A percentile compares a stretch with the other conserved stretches of the same genome.
These are phyloP conservation scores for Brachypodium distachyon DNA, from an alignment of 202 grass and related monocot species.

Conservation along the genomic window DNA sequence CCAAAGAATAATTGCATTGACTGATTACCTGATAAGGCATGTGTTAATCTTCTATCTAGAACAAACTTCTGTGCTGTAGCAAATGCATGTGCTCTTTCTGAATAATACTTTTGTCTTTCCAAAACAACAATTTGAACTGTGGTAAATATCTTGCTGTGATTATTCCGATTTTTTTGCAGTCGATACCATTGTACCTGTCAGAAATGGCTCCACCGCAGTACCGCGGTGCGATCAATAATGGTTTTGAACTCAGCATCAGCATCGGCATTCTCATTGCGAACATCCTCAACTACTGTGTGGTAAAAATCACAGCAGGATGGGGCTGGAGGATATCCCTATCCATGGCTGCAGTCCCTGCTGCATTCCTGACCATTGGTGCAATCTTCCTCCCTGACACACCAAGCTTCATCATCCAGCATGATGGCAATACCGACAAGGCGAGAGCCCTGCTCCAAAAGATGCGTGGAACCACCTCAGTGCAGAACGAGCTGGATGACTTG, in stretches of 20 bases:
- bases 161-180: conserved; percentile 36
- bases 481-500: conserved; percentile 74
- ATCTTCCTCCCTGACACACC: conserved; percentile 81
- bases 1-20: background rate
- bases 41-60: background rate
- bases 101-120: background rate
- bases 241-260: conserved; percentile 74
- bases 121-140: background rate
- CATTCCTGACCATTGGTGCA: conserved; percentile 50
- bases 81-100: background rate
- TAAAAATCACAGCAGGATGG: conserved; percentile 47
- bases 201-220: conserved; percentile 73
- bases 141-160: background rate
- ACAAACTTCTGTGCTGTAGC: background rate
- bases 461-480: conserved; percentile 48
- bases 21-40: background rate
- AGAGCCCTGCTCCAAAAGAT: conserved; percentile 57
- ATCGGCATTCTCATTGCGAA: conserved; percentile 68
- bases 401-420: conserved; percentile 58
- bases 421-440: conserved; percentile 32
- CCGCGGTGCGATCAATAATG: conserved; percentile 80
- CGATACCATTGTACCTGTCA: conserved; percentile 81
- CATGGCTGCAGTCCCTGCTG: conserved; percentile 56
- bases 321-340: conserved; percentile 81
- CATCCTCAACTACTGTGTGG: conserved; percentile 69